Conservation (phyloP, 139 green algal genomes). For the Tetradesmus lagerheimii region DNA sequence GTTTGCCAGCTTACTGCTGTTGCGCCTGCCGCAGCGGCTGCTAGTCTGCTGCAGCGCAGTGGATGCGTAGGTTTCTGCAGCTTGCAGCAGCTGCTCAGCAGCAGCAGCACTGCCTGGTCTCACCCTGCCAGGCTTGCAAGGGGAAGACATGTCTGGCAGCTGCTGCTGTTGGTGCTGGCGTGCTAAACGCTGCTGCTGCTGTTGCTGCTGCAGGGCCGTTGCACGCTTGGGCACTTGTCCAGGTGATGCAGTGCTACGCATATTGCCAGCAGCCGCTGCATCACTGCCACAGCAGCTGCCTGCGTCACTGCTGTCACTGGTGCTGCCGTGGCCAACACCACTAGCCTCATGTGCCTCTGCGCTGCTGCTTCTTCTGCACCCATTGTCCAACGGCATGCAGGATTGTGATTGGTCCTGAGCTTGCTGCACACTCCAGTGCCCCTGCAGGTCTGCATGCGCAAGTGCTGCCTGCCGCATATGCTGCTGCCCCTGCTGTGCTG, state of each 20-base stretch:
- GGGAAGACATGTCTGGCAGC: too few species aligned
- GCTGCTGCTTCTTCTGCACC: not conserved
- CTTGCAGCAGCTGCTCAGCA: slow-evolving; percentile 15
- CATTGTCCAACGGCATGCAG: too few species aligned
- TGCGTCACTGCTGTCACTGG: not conserved
- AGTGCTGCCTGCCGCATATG: not conserved
- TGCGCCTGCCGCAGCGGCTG: not conserved
- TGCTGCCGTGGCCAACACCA: not conserved
- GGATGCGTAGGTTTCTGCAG: not conserved
- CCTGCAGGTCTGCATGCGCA: not conserved
- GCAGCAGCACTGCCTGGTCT: slow-evolving; percentile 1
- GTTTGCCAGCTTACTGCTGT: not conserved
- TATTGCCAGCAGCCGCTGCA: not conserved
- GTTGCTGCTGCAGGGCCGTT: too few species aligned
- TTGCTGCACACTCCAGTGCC: too few species aligned
- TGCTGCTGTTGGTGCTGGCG: not conserved
- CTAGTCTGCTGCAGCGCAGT: not conserved
- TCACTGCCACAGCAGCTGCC: not conserved
- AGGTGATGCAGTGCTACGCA: too few species aligned
- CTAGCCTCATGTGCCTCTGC: not conserved
- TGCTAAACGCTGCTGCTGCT: not conserved
- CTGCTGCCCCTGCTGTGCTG: too few species aligned
- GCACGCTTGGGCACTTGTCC: not conserved
- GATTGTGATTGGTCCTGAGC: too few species aligned
- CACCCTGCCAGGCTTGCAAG: not conserved